These are phyloP conservation scores for Keithomyces neogunnii DNA, from an alignment of 2,329 filamentous ascomycete species.

Conservation along the genomic window DNA sequence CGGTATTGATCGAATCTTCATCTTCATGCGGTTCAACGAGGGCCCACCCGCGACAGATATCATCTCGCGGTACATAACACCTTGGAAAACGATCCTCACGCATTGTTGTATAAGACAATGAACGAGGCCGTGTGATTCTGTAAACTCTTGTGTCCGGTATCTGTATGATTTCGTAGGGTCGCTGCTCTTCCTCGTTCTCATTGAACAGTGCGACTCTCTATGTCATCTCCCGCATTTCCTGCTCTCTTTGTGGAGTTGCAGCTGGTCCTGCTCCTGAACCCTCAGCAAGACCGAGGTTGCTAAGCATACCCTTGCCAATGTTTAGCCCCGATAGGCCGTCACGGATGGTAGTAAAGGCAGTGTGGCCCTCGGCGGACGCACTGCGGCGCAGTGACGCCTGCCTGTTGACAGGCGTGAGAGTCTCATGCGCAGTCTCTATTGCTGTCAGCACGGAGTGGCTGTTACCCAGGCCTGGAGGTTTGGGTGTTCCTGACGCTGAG, in stretches of 20 bases:
- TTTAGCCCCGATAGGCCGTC: slow-evolving; percentile 40
- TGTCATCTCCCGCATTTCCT: slow-evolving; percentile 38
- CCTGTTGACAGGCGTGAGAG: slow-evolving; percentile 32
- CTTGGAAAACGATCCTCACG: background rate
- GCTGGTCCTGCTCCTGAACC: slow-evolving; percentile 13
- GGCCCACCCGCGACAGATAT: slow-evolving; percentile 8
- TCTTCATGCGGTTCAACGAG: slow-evolving; percentile 4
- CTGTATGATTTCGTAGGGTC: slow-evolving; percentile 24
- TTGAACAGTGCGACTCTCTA: slow-evolving; percentile 32
- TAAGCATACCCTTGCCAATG: slow-evolving; percentile 38
- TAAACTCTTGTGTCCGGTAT: slow-evolving; percentile 17
- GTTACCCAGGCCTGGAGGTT: slow-evolving; percentile 27
- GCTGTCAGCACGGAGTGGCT: slow-evolving; percentile 48
- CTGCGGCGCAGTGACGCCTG: slow-evolving; percentile 33
- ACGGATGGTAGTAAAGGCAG: slow-evolving; percentile 36
- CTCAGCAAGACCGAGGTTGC: slow-evolving; percentile 21
- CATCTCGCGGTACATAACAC: background rate
- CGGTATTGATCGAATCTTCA: background rate
- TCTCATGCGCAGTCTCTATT: slow-evolving; percentile 49
- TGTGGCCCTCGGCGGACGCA: slow-evolving; percentile 34
- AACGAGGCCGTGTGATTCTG: slow-evolving; percentile 1
- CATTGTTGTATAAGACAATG: background rate
- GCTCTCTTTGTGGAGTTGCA: slow-evolving; percentile 22
- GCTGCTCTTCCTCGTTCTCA: slow-evolving; percentile 16
- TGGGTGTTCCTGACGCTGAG: slow-evolving; percentile 22